These are phyloP conservation scores for Scedosporium apiospermum DNA, from an alignment of 2,329 filamentous ascomycete genomes.

Conservation along the genomic window DNA sequence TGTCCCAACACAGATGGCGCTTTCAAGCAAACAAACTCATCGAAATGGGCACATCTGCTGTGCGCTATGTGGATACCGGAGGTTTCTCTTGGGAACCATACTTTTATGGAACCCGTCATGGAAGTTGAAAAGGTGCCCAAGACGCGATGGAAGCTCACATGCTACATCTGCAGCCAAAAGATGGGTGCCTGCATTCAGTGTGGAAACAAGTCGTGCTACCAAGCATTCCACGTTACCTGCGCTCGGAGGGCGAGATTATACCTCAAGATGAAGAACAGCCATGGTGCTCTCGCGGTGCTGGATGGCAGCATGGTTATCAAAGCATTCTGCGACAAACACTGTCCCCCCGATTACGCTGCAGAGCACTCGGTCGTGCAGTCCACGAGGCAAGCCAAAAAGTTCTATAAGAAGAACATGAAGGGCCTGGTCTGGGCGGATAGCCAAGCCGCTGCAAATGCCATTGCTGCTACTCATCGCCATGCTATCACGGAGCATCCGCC, in stretches of 20 bases:
- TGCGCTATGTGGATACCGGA: slow-evolving; percentile 99
- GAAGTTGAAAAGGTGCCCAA: slow-evolving; percentile 97
- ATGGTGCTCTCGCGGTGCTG: slow-evolving; percentile 67
- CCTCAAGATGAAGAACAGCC: slow-evolving; percentile 91
- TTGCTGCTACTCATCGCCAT: slow-evolving; percentile 63
- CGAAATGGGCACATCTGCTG: slow-evolving; percentile 92
- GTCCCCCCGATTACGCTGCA: slow-evolving; percentile 76
- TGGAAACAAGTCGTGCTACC: slow-evolving; percentile 93
- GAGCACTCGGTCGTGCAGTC: slow-evolving; percentile 77
- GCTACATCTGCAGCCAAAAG: slow-evolving; percentile 93
- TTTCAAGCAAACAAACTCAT: slow-evolving; percentile 95
- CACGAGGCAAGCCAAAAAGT: slow-evolving; percentile 74
- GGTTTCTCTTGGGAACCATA: slow-evolving; percentile 88
- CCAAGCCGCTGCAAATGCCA: slow-evolving; percentile 69
- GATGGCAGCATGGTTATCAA: slow-evolving; percentile 77
- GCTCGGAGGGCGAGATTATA: slow-evolving; percentile 80
- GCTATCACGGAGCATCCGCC: slow-evolving; percentile 58
- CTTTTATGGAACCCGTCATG: slow-evolving; percentile 97
- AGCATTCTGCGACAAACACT: slow-evolving; percentile 93
- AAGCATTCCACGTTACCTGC: slow-evolving; percentile 95
- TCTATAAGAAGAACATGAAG: slow-evolving; percentile 83
- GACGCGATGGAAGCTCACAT: slow-evolving; percentile 83
- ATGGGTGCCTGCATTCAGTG: slow-evolving; percentile 99
- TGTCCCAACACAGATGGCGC: slow-evolving; percentile 96
- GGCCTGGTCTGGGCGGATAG: slow-evolving; percentile 88